These are phyloP conservation scores for Zizania palustris DNA, from an alignment of 202 grass and related monocot genomes.

Conservation along the genomic window DNA sequence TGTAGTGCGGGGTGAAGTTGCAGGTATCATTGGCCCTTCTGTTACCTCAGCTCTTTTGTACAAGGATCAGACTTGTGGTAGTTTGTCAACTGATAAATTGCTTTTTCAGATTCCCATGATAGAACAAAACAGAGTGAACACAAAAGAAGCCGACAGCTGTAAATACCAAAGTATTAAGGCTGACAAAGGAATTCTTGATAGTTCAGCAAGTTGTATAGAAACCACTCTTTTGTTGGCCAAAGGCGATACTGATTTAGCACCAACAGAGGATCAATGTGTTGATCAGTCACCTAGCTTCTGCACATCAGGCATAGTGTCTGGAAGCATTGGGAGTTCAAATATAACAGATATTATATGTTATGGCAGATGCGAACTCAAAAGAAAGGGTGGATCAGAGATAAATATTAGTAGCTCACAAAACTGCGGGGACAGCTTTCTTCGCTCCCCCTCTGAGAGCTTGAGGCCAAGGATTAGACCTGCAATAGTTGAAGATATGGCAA, in stretches of 20 bases:
- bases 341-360: slow-evolving; percentile 74
- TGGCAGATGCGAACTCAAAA: slow-evolving; percentile 65
- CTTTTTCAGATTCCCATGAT: slow-evolving; percentile 14
- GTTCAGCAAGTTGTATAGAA: slow-evolving; percentile 2
- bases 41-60: slow-evolving; percentile 3
- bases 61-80: neutral
- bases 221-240: neutral
- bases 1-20: slow-evolving; percentile 33
- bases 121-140: slow-evolving; percentile 9
- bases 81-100: slow-evolving; percentile 3
- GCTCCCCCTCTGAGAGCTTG: slow-evolving; percentile 83
- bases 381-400: slow-evolving; percentile 42
- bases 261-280: slow-evolving; percentile 3
- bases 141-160: neutral
- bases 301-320: slow-evolving; percentile 39
- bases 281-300: neutral
- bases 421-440: slow-evolving; percentile 52
- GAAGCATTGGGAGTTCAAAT: slow-evolving; percentile 52
- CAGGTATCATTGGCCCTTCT: slow-evolving; percentile 7
- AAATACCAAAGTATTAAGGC: neutral
- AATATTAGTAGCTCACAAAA: slow-evolving; percentile 33
- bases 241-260: neutral
- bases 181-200: neutral
- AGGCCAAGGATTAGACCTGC: slow-evolving; percentile 56
- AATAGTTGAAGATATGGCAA: slow-evolving; percentile 32